Conservation (phyloP, 129 eudicot species). For the Helichrysum umbraculigerum region DNA sequence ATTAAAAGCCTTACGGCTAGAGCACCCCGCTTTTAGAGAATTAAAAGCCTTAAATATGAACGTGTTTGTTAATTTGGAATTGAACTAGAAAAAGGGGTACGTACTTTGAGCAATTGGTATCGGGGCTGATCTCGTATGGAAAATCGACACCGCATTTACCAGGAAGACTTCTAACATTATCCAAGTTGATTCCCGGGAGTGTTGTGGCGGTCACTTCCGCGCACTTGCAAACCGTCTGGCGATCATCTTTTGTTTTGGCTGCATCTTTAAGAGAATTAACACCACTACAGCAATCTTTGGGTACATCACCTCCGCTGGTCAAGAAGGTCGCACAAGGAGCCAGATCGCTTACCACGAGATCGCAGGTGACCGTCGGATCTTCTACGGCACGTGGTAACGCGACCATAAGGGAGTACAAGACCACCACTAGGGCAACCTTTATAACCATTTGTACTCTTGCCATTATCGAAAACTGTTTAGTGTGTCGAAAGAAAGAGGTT, state of each 20-base stretch:
- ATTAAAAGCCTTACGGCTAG: no score
- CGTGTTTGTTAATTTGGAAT: no score
- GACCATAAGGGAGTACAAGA: constrained; percentile 25
- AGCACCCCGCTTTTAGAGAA: no score
- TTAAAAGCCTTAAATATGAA: no score
- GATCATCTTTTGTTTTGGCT: constrained; percentile 35
- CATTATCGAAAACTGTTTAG: constrained; percentile 8
- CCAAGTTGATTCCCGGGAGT: constrained; percentile 8
- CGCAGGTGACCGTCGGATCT: constrained; percentile 25
- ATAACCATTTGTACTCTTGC: neutral
- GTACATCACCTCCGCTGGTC: constrained; percentile 20
- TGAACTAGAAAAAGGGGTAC: neutral
- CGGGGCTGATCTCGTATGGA: constrained; percentile 31
- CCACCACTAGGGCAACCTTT: constrained; percentile 8
- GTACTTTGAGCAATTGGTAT: constrained; percentile 44
- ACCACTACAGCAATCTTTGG: constrained; percentile 37
- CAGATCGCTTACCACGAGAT: constrained; percentile 12
- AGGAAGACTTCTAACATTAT: constrained; percentile 31
- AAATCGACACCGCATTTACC: constrained; percentile 35
- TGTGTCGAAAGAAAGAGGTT: neutral
- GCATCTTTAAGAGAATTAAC: constrained; percentile 22
- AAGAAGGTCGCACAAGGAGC: constrained; percentile 30
- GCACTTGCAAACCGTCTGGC: constrained; percentile 37
- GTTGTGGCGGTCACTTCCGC: constrained; percentile 7
- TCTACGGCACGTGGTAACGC: neutral